These are phyloP conservation scores for Thelonectria discophora DNA, from an alignment of 2,329 filamentous ascomycete species.

Conservation along the genomic window DNA sequence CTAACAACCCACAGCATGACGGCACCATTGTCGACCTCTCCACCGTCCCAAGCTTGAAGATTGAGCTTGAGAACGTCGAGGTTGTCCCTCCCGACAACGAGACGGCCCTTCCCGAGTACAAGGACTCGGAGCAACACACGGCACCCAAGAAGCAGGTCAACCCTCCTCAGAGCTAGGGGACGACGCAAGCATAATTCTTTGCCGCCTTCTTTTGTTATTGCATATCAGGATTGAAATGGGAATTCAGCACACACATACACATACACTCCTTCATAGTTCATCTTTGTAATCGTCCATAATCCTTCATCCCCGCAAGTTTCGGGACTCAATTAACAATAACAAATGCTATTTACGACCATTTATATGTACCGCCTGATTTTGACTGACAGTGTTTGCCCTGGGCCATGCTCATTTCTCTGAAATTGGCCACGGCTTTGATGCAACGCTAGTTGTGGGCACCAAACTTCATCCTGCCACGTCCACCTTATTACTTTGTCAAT, in stretches of 20 bases:
- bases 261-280: not conserved
- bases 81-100: slow-evolving; percentile 31
- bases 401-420: too few species aligned
- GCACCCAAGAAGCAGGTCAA: slow-evolving; percentile 19
- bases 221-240: not conserved
- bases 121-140: slow-evolving; percentile 5
- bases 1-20: slow-evolving; percentile 42
- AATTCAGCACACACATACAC: not conserved
- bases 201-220: not conserved
- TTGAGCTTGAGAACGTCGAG: slow-evolving; percentile 47
- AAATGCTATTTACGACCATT: not conserved
- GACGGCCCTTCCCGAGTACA: slow-evolving; percentile 39
- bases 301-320: not conserved
- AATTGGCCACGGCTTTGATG: too few species aligned
- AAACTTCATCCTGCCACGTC: too few species aligned
- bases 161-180: slow-evolving; percentile 14
- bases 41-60: slow-evolving; percentile 46
- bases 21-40: slow-evolving; percentile 40
- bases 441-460: too few species aligned
- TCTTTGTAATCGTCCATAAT: not conserved
- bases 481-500: too few species aligned
- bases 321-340: not conserved
- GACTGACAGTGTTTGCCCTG: too few species aligned
- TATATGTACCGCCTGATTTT: not conserved
- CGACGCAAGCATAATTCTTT: not conserved